Percentiles rank a stretch among this genome's conserved stretches.
phyloP scores from a whole-genome alignment of 2,329 filamentous ascomycete genomes.

The Botryosphaeria dothidea region DNA sequence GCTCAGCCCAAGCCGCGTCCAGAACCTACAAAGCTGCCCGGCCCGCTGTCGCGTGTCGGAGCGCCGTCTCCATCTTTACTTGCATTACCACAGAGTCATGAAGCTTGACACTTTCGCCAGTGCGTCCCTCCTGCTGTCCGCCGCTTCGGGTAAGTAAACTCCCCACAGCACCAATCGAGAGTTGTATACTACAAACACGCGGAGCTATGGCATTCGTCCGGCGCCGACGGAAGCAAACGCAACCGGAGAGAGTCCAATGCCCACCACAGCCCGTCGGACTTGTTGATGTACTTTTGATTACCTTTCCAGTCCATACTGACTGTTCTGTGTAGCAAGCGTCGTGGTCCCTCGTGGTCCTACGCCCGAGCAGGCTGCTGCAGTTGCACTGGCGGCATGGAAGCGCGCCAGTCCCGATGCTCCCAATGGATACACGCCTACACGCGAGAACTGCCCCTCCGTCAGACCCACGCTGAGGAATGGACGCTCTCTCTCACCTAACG shows the following conservation, averaged over 20 bases:
- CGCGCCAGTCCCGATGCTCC: conserved; percentile 58
- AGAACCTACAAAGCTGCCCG: conserved; percentile 10
- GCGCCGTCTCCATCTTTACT: not conserved
- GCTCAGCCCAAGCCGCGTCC: not conserved
- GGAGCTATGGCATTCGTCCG: not conserved
- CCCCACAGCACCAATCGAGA: not conserved
- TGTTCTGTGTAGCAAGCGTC: not conserved
- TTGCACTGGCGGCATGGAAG: conserved; percentile 20
- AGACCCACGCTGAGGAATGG: conserved; percentile 70
- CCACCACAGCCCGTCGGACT: too few species aligned
- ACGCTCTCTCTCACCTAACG: conserved; percentile 63
- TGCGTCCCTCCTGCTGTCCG: conserved; percentile 13
- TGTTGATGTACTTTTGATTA: too few species aligned
- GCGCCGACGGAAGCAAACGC: too few species aligned
- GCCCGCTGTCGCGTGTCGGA: not conserved
- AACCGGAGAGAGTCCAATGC: too few species aligned
- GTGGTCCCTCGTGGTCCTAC: conserved; percentile 13
- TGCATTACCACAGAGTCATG: not conserved
- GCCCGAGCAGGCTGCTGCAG: conserved; percentile 12
- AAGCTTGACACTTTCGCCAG: conserved; percentile 7
- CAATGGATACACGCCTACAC: conserved; percentile 70
- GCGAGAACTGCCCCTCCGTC: conserved; percentile 68
- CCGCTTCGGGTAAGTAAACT: conserved; percentile 13
- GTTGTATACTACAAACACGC: not conserved
- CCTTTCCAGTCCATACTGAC: not conserved